phyloP scores from a whole-genome alignment of 495 filamentous ascomycete genomes.

The Penicillium paxilli region DNA sequence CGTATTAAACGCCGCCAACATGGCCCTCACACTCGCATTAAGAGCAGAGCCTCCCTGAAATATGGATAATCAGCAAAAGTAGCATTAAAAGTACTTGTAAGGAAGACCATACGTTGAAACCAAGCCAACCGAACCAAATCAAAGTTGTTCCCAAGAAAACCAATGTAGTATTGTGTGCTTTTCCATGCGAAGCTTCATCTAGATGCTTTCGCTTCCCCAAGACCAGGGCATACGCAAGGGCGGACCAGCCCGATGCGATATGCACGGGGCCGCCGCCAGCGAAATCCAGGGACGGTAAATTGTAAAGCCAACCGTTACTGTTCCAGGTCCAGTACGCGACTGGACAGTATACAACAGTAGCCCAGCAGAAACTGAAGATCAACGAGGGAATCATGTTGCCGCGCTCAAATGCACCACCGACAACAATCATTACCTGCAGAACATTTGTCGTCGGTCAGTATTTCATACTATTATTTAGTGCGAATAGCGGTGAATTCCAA shows the following conservation, averaged over 20 bases:
- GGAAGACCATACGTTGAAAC: conserved; percentile 50
- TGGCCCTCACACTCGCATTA: conserved; percentile 55
- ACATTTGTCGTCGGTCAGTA: not conserved
- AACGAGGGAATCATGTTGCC: conserved; percentile 56
- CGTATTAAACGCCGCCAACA: conserved; percentile 62
- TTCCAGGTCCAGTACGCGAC: conserved; percentile 65
- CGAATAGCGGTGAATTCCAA: no score
- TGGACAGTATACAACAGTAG: conserved; percentile 60
- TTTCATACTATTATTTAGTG: no score
- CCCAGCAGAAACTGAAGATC: conserved; percentile 59
- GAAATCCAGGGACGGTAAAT: conserved; percentile 55
- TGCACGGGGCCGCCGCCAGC: conserved; percentile 59
- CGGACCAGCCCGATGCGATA: conserved; percentile 54
- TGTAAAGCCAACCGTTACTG: conserved; percentile 56
- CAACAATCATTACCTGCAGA: conserved; percentile 47
- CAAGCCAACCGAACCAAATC: conserved; percentile 63
- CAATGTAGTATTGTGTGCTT: conserved; percentile 56
- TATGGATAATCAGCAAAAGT: not conserved
- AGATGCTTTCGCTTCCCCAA: conserved; percentile 53
- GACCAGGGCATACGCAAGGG: conserved; percentile 56
- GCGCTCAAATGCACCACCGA: conserved; percentile 56
- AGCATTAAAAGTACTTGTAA: not conserved
- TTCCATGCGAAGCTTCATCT: conserved; percentile 41
- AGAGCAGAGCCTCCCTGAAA: conserved; percentile 55
- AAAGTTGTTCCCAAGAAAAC: conserved; percentile 59